These are phyloP conservation scores for Ganoderma lingzhi DNA, from an alignment of 1,284 basidiomycete species.

Conservation along the genomic window DNA sequence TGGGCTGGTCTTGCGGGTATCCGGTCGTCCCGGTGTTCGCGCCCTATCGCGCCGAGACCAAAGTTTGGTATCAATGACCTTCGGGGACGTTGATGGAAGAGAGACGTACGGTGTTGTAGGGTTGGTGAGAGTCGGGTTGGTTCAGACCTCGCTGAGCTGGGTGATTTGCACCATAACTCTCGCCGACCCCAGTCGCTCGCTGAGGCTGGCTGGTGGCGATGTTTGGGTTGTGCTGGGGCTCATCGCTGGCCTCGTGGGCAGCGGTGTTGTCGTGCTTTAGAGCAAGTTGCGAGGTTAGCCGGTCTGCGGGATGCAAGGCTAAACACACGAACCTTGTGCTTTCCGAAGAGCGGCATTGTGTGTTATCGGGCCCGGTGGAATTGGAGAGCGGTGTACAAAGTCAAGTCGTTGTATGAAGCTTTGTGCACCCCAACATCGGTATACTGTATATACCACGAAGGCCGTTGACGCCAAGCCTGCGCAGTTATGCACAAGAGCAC, in stretches of 20 bases:
- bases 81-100: not conserved
- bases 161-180: constrained; percentile 1
- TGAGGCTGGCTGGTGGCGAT: constrained; percentile 3
- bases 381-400: not conserved
- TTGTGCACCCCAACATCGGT: not conserved
- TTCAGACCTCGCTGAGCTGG: not conserved
- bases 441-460: not conserved
- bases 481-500: not conserved
- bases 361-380: not conserved
- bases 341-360: constrained; percentile 38
- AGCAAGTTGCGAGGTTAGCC: not conserved
- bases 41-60: not conserved
- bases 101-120: not conserved
- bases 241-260: constrained; percentile 13
- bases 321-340: constrained; percentile 27
- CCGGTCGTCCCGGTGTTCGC: constrained; percentile 2
- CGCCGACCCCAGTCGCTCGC: constrained; percentile 4
- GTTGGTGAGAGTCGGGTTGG: not conserved
- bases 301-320: not conserved
- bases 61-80: not conserved
- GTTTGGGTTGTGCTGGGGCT: constrained; percentile 15
- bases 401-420: not conserved
- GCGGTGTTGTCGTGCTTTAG: not conserved
- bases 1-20: constrained; percentile 19
- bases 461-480: not conserved